Evolutionary conservation across 441 rosid species (phyloP).

Genomic region (Erysimum pusillum): DNA sequence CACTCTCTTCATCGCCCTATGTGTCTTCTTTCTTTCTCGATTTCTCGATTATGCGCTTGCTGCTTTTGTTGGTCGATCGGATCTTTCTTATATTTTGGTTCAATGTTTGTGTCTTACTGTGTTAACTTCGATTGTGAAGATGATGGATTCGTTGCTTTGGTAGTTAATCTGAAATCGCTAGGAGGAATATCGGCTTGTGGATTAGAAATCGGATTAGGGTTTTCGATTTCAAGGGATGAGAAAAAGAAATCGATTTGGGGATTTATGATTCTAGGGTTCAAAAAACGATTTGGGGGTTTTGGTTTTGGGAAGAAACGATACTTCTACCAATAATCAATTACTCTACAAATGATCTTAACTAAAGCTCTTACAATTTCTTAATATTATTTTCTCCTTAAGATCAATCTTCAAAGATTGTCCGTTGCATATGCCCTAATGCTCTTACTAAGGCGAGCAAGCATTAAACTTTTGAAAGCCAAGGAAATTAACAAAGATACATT

Average conservation of each 20-base stretch:
- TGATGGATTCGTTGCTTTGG: background rate
- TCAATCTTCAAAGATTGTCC: no score
- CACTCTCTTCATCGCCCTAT: background rate
- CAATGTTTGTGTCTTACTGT: background rate
- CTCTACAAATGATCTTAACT: accelerated
- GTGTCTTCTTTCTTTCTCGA: background rate
- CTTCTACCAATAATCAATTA: no score
- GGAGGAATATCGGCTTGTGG: background rate
- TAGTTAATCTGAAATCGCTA: background rate
- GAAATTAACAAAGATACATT: background rate
- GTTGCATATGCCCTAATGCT: no score
- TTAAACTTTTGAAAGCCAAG: no score
- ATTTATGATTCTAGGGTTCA: no score
- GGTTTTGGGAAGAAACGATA: no score
- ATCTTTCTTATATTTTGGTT: background rate
- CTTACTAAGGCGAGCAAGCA: background rate
- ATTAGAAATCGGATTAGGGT: slow-evolving; percentile 33
- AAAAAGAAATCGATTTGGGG: no score
- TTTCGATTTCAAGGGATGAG: no score
- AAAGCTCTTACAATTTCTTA: no score
- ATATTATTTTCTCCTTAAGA: no score
- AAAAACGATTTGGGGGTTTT: no score
- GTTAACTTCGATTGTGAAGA: slow-evolving; percentile 1
- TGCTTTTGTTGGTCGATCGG: slow-evolving; percentile 20
- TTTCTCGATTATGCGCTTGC: slow-evolving; percentile 5